Evolutionary conservation across 2,329 filamentous ascomycete species (phyloP), one percentile per base, ranked within the genome.

Genomic region (Trichoderma asperellum): DNA sequence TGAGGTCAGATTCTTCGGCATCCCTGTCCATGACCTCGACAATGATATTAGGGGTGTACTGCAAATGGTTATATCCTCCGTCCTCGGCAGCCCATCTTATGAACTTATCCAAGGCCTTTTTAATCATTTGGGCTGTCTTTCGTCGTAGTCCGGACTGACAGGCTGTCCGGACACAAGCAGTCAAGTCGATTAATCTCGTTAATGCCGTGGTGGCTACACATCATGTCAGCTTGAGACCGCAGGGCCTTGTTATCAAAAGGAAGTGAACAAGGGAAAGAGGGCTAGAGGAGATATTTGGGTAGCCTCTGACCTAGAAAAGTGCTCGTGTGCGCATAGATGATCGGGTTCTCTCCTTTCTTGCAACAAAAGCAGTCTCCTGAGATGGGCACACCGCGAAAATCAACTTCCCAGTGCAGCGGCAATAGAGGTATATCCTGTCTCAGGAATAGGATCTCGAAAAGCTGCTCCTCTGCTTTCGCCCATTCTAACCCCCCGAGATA

Each of bases 401-500:
- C 81, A 16, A 81, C 73, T 16, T 76, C 74, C 82, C 82, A 83
- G 35, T 81, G 78, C 5, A 74, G 68, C 1, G 82, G 82, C 12
- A 83, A 71, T 35, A 83, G 76, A 2, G 82, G 79, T 2, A 80
- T 75, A 68, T 81, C 78, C 70, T 82, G 78, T n/a, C 82, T 74
- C 72, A 80, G 75, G 70, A 79, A 83, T 2, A 83, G 71, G 47
- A 81, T 77, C 72, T 82, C 79, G 66, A 83, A 83, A 37, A 83
- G 76, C 2, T 73, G 75, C 35, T 82, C 80, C 72, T 87, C 86
- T n/a, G 83, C 83, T 11, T 80, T 76, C 34, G 87, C 80, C 85
- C 86, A 88, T 67, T 81, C 78, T 57, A 81, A 81, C 52, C 84
- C 80, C 29, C 80, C 80, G 0, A 81, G 80, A 64, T 81, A 83